Evolutionary conservation across 768 basidiomycete genomes (phyloP).

Genomic region (Suillus fuscotomentosus): DNA sequence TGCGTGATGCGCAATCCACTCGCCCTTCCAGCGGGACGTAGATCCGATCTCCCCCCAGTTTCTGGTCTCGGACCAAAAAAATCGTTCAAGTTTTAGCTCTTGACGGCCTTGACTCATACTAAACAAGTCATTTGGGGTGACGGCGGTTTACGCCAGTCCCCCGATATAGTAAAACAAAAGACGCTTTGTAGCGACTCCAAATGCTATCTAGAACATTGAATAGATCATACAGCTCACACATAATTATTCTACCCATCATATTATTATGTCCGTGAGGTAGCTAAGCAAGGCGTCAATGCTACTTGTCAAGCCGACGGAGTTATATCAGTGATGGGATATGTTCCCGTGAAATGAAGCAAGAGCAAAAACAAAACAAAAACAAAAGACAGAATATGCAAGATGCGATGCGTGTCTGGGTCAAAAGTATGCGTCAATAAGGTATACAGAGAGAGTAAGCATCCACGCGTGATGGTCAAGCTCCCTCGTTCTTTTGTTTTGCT

Average conservation of each 20-base stretch:
- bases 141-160: background rate
- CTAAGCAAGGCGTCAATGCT: constrained; percentile 1
- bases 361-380: constrained; percentile 4
- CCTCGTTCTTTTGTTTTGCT: constrained; percentile 18
- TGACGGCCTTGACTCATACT: background rate
- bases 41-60: background rate
- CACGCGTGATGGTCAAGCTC: constrained; percentile 19
- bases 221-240: constrained; percentile 1
- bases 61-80: background rate
- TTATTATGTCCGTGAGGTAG: constrained; percentile 2
- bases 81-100: background rate
- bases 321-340: constrained; percentile 7
- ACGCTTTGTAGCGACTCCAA: background rate
- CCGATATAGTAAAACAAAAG: background rate
- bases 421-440: constrained; percentile 20
- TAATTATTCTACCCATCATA: constrained; percentile 2
- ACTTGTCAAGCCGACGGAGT: background rate
- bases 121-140: background rate
- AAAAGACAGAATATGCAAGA: constrained; percentile 5
- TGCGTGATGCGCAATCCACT: background rate
- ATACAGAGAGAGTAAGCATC: constrained; percentile 17
- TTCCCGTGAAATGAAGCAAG: constrained; percentile 13
- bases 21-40: background rate
- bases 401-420: constrained; percentile 3
- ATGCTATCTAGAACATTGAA: constrained; percentile 1